Evolutionary conservation across 2,329 filamentous ascomycete genomes (phyloP).

Genomic region (Teratosphaeria destructans): DNA sequence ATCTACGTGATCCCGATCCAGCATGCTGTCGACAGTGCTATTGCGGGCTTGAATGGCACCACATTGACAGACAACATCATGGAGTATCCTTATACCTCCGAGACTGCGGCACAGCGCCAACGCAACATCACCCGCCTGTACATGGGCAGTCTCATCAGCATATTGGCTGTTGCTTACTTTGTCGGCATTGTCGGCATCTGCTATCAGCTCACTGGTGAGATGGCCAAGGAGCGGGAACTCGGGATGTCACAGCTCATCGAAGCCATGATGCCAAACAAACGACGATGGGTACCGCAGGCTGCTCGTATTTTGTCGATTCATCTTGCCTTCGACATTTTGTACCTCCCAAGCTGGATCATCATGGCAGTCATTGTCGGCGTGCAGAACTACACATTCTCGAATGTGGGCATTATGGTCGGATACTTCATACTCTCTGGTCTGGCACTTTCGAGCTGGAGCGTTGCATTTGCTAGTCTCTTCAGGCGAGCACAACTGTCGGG

Average conservation of each 20-base stretch:
- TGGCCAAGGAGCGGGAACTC: slow-evolving; percentile 74
- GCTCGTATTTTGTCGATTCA: slow-evolving; percentile 72
- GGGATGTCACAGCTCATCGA: slow-evolving; percentile 85
- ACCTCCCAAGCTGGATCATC: slow-evolving; percentile 72
- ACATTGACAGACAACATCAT: slow-evolving; percentile 31
- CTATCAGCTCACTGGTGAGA: slow-evolving; percentile 78
- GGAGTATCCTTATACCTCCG: slow-evolving; percentile 67
- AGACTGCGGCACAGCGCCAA: slow-evolving; percentile 57
- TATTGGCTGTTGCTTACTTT: slow-evolving; percentile 69
- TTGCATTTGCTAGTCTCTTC: slow-evolving; percentile 76
- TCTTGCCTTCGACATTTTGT: slow-evolving; percentile 68
- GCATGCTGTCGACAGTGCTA: slow-evolving; percentile 64
- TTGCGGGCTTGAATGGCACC: slow-evolving; percentile 46
- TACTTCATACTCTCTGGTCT: slow-evolving; percentile 70
- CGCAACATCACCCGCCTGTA: slow-evolving; percentile 58
- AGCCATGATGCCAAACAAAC: slow-evolving; percentile 74
- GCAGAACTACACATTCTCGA: slow-evolving; percentile 41
- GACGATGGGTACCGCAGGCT: slow-evolving; percentile 65
- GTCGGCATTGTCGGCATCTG: slow-evolving; percentile 69
- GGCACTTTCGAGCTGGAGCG: slow-evolving; percentile 66
- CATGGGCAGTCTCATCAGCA: slow-evolving; percentile 62
- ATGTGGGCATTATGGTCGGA: slow-evolving; percentile 34
- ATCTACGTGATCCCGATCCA: slow-evolving; percentile 73
- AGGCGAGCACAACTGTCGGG: slow-evolving; percentile 79
- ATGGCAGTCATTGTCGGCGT: slow-evolving; percentile 59